A percentile compares a stretch with the other conserved stretches of the same genome.
Conservation (phyloP, 164 flowering plant genomes). For the Litsea cubeba region DNA sequence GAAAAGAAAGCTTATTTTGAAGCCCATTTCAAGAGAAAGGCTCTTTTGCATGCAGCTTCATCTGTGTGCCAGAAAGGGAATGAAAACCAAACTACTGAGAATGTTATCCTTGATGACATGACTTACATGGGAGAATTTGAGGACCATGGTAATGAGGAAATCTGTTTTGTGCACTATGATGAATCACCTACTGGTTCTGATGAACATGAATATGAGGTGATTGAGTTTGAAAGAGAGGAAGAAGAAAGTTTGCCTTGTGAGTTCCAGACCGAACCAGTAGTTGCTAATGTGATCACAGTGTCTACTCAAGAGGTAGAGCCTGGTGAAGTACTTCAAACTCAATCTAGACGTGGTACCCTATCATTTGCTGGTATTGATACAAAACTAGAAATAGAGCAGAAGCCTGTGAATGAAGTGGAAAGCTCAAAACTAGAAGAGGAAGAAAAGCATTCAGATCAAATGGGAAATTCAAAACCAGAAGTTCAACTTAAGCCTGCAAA, state of each 20-base stretch:
- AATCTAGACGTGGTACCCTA: constrained; percentile 6
- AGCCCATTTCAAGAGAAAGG: constrained; percentile 76
- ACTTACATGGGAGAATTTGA: constrained; percentile 28
- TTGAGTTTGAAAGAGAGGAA: constrained; percentile 26
- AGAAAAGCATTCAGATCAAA: background rate
- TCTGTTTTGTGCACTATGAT: constrained; percentile 22
- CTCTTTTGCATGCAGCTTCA: constrained; percentile 37
- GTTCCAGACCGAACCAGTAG: constrained; percentile 20
- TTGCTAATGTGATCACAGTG: background rate
- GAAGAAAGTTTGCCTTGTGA: constrained; percentile 20
- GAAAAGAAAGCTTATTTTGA: constrained; percentile 89
- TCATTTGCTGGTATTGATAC: constrained; percentile 15
- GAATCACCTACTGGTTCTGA: constrained; percentile 35
- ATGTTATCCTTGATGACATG: constrained; percentile 22
- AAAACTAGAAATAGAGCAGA: constrained; percentile 19
- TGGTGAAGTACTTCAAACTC: constrained; percentile 20
- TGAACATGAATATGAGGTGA: constrained; percentile 26
- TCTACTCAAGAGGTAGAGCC: constrained; percentile 15
- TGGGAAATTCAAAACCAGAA: constrained; percentile 16
- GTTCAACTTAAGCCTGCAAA: constrained; percentile 5
- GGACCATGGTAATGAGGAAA: constrained; percentile 20
- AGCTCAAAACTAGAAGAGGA: background rate
- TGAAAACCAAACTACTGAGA: constrained; percentile 27
- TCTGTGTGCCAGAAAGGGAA: constrained; percentile 30
- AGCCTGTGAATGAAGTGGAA: constrained; percentile 12